Evolutionary conservation across 176 grass and related monocot species (phyloP).

Genomic region (Calamus simplicifolius): DNA sequence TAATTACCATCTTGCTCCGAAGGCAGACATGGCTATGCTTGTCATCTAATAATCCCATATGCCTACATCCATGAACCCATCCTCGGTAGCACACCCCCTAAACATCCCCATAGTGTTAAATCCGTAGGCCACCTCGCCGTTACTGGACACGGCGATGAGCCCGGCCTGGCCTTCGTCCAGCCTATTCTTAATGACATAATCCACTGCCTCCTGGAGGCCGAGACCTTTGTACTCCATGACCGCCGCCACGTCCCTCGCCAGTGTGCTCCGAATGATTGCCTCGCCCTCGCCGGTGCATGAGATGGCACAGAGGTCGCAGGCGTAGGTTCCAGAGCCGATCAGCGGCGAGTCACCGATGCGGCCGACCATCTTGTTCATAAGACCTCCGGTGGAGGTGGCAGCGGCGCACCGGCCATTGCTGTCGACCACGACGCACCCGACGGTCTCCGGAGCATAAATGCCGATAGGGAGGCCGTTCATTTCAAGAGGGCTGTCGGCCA

Average conservation of each 20-base stretch:
- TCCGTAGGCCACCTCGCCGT: slow-evolving; percentile 52
- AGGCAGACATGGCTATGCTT: no score
- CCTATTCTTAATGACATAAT: slow-evolving; percentile 61
- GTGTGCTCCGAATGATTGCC: slow-evolving; percentile 81
- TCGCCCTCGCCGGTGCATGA: slow-evolving; percentile 93
- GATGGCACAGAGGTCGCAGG: slow-evolving; percentile 53
- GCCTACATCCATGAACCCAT: slow-evolving; percentile 79
- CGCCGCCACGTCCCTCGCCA: slow-evolving; percentile 74
- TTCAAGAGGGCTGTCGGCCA: slow-evolving; percentile 24
- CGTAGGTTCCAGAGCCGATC: slow-evolving; percentile 80
- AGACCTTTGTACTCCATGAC: slow-evolving; percentile 89
- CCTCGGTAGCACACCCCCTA: slow-evolving; percentile 63
- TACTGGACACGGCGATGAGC: slow-evolving; percentile 58
- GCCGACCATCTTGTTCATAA: slow-evolving; percentile 92
- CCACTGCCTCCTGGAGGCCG: slow-evolving; percentile 57
- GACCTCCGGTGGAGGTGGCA: slow-evolving; percentile 72
- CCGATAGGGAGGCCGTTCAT: slow-evolving; percentile 94
- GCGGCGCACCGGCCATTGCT: slow-evolving; percentile 32
- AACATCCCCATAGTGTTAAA: slow-evolving; percentile 95
- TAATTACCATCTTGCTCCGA: no score
- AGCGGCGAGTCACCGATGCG: slow-evolving; percentile 89
- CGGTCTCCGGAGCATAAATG: slow-evolving; percentile 93
- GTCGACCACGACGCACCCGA: slow-evolving; percentile 77
- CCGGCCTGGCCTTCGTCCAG: slow-evolving; percentile 64
- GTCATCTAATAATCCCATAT: slow-evolving; percentile 63